A percentile compares a stretch with the other conserved stretches of the same genome.
Conservation (phyloP, 2,329 filamentous ascomycete genomes). For the Colletotrichum sp. region DNA sequence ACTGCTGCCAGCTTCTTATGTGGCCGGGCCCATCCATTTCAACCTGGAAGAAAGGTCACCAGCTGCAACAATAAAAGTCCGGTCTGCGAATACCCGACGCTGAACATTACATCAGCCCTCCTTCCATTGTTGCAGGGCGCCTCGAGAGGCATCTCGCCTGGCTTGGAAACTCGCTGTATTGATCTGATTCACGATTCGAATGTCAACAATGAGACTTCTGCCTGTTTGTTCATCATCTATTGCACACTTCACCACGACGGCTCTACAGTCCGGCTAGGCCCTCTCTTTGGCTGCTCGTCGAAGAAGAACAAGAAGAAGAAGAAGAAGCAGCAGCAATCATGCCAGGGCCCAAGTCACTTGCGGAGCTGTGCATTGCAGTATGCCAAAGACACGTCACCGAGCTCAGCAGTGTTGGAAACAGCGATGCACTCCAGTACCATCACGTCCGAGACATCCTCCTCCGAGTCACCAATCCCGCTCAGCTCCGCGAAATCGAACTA, state of each 20-base stretch:
- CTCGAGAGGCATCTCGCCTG: neutral
- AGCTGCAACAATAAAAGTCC: neutral
- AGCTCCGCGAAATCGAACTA: slow-evolving; percentile 76
- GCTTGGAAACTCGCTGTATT: neutral
- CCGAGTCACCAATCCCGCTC: slow-evolving; percentile 73
- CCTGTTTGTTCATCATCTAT: neutral
- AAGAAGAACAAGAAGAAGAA: neutral
- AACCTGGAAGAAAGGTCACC: neutral
- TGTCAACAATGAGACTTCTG: slow-evolving; percentile 2
- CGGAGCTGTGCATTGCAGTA: slow-evolving; percentile 53
- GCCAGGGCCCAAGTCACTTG: slow-evolving; percentile 47
- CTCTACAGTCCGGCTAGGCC: neutral
- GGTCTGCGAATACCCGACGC: neutral
- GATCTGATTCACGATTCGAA: neutral
- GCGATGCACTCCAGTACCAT: slow-evolving; percentile 50
- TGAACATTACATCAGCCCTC: neutral
- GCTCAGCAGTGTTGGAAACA: slow-evolving; percentile 74
- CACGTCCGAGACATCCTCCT: slow-evolving; percentile 68
- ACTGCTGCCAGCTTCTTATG: neutral
- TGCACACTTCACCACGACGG: neutral
- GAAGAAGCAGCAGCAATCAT: neutral
- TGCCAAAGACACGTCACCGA: slow-evolving; percentile 59
- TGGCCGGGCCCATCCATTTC: neutral
- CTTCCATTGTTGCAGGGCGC: neutral
- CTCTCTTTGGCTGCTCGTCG: neutral